phyloP scores from a whole-genome alignment of 108 stramenopile genomes.

The Nitzschia palea region DNA sequence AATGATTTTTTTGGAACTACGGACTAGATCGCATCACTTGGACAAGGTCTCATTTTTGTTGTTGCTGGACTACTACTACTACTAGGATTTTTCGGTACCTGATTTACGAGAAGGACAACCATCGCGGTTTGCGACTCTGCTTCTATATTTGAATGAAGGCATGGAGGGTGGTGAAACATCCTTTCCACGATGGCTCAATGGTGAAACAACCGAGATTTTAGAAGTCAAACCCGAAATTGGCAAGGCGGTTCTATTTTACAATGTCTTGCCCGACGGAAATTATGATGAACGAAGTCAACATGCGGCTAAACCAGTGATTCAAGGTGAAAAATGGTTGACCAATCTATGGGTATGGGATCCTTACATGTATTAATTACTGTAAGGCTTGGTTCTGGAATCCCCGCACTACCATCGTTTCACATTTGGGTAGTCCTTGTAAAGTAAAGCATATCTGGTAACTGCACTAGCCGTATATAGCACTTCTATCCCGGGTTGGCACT shows the following conservation, averaged over 20 bases:
- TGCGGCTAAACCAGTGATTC: conserved; percentile 54
- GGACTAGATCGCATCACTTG: too few species aligned
- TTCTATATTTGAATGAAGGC: conserved; percentile 61
- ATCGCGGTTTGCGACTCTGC: conserved; percentile 55
- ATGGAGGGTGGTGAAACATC: conserved; percentile 56
- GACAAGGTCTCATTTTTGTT: background rate
- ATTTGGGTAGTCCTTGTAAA: too few species aligned
- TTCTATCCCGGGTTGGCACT: too few species aligned
- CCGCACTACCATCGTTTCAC: background rate
- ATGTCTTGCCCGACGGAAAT: conserved; percentile 62
- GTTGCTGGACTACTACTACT: conserved; percentile 24
- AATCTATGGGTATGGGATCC: conserved; percentile 65
- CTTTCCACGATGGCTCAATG: conserved; percentile 57
- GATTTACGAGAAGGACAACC: conserved; percentile 41
- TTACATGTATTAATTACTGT: background rate
- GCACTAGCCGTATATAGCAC: too few species aligned
- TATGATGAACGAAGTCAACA: conserved; percentile 69
- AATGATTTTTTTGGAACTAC: too few species aligned
- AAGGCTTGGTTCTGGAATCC: too few species aligned
- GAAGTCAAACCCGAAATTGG: conserved; percentile 47
- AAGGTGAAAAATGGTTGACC: conserved; percentile 66
- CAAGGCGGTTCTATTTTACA: conserved; percentile 50
- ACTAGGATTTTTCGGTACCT: conserved; percentile 58
- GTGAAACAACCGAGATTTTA: conserved; percentile 29
- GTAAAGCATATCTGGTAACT: too few species aligned